Evolutionary conservation across 2,329 filamentous ascomycete species (phyloP), one percentile per base, ranked within the genome.

Genomic region (Neofusicoccum sp.): DNA sequence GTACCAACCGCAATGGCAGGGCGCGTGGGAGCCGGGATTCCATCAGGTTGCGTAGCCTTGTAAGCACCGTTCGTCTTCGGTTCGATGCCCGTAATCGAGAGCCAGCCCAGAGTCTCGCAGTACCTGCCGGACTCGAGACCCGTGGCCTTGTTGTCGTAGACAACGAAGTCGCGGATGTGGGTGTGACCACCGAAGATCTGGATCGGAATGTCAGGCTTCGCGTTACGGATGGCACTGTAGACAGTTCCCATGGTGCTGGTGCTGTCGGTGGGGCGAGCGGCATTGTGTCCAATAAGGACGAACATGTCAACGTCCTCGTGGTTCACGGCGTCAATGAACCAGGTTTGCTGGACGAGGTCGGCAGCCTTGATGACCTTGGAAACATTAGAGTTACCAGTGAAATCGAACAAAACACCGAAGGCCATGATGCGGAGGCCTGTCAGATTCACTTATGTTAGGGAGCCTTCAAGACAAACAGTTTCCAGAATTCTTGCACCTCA

Each of bases 21-120:
- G 49, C 72, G 74, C 5, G 74, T 78, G 14, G 78, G 81, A 54
- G 77, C 78, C 3, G 78, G 79, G 14, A 80, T 78, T 16, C 77
- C 80, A 29, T 72, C 68, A 14, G 76, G 79, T 28, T 75, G 73
- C 58, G 65, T 67, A 4, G 68, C 66, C 37, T 76, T 78, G 70
- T 80, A 83, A 59, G 79, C 80, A 37, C 72, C 74, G 0, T 60
- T 49, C 6, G 39, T 41, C 14, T 49, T 39, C n/a, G 75, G 77
- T 59, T 82, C 72, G 67, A 89, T 83, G 14, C 87, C 87, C 56
- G 81, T 83, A 76, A 89, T 83, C n/a, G 86, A 84, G 28, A 89
- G 71, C 84, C 86, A 90, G 29, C 87, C 87, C 0, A 89, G 78
- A 1, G 87, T 89, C 75, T 90, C 87, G 70, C 87, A 89, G 73